A percentile compares a stretch with the other conserved stretches of the same genome.
phyloP scores from a whole-genome alignment of 2,329 filamentous ascomycete genomes.

The Aspergillus sp. region DNA sequence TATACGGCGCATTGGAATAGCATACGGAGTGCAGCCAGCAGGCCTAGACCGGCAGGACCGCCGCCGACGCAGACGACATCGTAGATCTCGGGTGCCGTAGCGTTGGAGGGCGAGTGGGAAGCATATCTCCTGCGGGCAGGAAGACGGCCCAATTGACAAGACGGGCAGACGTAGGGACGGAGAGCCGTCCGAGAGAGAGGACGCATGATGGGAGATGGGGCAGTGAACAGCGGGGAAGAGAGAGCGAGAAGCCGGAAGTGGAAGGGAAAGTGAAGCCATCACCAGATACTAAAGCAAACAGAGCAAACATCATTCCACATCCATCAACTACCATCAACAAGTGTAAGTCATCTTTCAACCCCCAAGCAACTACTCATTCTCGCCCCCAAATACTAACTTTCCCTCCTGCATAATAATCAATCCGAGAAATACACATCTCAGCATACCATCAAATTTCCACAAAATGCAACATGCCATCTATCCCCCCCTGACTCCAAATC shows the following conservation, averaged over 20 bases:
- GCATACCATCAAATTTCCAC: background rate
- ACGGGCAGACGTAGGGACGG: conserved; percentile 44
- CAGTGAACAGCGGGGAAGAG: conserved; percentile 5
- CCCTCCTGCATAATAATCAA: too few species aligned
- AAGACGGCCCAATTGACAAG: conserved; percentile 34
- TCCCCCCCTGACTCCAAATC: background rate
- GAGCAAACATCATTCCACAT: background rate
- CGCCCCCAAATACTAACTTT: background rate
- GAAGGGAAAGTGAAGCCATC: conserved; percentile 19
- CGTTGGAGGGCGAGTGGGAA: conserved; percentile 32
- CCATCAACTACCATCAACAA: background rate
- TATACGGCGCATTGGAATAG: conserved; percentile 11
- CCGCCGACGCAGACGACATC: conserved; percentile 92
- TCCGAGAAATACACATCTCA: background rate
- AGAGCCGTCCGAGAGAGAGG: conserved; percentile 32
- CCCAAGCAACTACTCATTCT: background rate
- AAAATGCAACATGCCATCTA: background rate
- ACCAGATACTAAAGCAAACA: conserved; percentile 6
- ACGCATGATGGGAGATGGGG: conserved; percentile 35
- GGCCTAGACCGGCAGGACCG: conserved; percentile 83
- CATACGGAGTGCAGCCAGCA: conserved; percentile 74
- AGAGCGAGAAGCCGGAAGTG: conserved; percentile 9
- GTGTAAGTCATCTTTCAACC: background rate
- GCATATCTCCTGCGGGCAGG: conserved; percentile 33
- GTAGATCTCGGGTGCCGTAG: conserved; percentile 68